A percentile compares a stretch with the other conserved stretches of the same genome.
phyloP scores from a whole-genome alignment of 2,329 filamentous ascomycete genomes.

The Sporothrix humicola region DNA sequence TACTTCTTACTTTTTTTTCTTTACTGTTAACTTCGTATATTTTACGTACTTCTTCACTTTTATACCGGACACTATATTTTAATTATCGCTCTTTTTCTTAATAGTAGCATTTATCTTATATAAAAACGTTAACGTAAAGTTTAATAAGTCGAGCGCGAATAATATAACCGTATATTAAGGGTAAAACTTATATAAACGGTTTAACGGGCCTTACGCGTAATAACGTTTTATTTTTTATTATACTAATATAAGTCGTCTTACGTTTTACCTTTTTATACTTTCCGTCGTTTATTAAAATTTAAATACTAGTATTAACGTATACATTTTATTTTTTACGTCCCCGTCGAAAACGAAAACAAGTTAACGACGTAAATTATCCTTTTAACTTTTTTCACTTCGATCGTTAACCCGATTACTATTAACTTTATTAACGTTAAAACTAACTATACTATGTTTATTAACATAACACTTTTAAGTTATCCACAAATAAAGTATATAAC shows the following conservation, averaged over 20 bases:
- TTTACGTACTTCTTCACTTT: not conserved
- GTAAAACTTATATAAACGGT: slow-evolving; percentile 65
- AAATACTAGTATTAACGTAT: not conserved
- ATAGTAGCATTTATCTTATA: not conserved
- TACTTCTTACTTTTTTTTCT: too few species aligned
- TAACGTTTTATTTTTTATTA: slow-evolving; percentile 64
- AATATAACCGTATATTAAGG: slow-evolving; percentile 74
- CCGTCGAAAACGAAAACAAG: slow-evolving; percentile 40
- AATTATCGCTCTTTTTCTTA: not conserved
- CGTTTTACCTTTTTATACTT: not conserved
- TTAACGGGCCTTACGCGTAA: slow-evolving; percentile 56
- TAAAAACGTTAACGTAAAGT: not conserved
- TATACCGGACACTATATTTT: not conserved
- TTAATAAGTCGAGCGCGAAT: slow-evolving; percentile 44
- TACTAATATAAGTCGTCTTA: slow-evolving; percentile 48
- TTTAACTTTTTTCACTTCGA: slow-evolving; percentile 65
- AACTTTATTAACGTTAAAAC: slow-evolving; percentile 70
- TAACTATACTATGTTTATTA: slow-evolving; percentile 63
- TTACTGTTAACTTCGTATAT: not conserved
- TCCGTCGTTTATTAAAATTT: not conserved
- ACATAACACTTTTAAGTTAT: slow-evolving; percentile 64
- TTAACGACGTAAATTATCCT: slow-evolving; percentile 60
- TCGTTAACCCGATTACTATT: slow-evolving; percentile 58
- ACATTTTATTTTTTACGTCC: not conserved
- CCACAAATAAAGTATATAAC: slow-evolving; percentile 65